These are phyloP conservation scores for Monascus ruber DNA, from an alignment of 2,329 filamentous ascomycete genomes.

Conservation along the genomic window DNA sequence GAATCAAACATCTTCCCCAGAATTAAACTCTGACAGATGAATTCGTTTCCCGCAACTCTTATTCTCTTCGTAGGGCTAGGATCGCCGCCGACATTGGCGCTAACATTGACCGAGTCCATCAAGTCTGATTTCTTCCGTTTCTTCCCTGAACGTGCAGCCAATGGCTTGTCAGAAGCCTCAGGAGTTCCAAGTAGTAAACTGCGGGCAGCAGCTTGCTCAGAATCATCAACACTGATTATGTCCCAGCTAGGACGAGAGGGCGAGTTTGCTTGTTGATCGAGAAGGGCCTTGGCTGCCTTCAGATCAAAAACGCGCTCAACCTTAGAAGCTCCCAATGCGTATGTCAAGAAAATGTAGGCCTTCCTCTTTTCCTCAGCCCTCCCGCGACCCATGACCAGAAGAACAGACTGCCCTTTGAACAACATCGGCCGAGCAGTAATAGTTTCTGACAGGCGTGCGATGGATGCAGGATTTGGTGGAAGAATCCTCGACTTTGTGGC, in stretches of 20 bases:
- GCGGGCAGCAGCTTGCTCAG: slow-evolving; percentile 43
- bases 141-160: slow-evolving; percentile 22
- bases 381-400: slow-evolving; percentile 59
- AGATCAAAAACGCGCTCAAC: slow-evolving; percentile 56
- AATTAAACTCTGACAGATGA: slow-evolving; percentile 87
- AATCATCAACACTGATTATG: slow-evolving; percentile 69
- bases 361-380: slow-evolving; percentile 53
- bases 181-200: slow-evolving; percentile 27
- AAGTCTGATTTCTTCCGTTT: slow-evolving; percentile 33
- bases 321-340: slow-evolving; percentile 59
- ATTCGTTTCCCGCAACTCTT: slow-evolving; percentile 67
- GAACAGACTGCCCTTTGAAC: slow-evolving; percentile 52
- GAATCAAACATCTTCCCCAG: slow-evolving; percentile 65
- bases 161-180: slow-evolving; percentile 12
- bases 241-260: slow-evolving; percentile 44
- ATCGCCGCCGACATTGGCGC: slow-evolving; percentile 13
- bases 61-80: slow-evolving; percentile 39
- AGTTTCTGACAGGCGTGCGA: slow-evolving; percentile 46
- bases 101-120: slow-evolving; percentile 11
- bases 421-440: slow-evolving; percentile 52
- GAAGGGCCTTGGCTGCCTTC: slow-evolving; percentile 50
- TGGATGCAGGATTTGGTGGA: slow-evolving; percentile 45
- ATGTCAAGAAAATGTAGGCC: slow-evolving; percentile 69
- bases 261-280: slow-evolving; percentile 40
- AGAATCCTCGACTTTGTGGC: slow-evolving; percentile 66